These are phyloP conservation scores for Fusarium tjaetaba DNA, from an alignment of 2,329 filamentous ascomycete genomes.

Conservation along the genomic window DNA sequence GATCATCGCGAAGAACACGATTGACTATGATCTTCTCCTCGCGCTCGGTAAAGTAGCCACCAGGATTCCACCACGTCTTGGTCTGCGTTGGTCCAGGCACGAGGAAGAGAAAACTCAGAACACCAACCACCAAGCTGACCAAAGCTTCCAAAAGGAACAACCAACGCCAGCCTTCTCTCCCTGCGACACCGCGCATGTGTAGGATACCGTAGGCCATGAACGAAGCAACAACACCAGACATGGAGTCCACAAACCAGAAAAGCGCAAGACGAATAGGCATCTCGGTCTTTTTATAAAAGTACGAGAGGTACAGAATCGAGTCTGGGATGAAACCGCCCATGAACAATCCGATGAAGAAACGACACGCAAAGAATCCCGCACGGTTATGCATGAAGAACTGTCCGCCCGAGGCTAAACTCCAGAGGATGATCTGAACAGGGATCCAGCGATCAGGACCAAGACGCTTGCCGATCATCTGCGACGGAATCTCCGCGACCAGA, in stretches of 20 bases:
- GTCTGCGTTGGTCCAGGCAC: background rate
- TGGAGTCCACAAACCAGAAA: background rate
- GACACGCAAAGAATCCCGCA: background rate
- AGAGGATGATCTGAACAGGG: background rate
- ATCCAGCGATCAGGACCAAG: background rate
- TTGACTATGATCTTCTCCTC: background rate
- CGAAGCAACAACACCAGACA: background rate
- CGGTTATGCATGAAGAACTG: background rate
- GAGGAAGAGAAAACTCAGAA: background rate
- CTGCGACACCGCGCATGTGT: conserved; percentile 61
- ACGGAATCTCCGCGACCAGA: background rate
- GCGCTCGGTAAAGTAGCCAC: background rate
- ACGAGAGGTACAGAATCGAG: background rate
- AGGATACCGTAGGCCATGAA: conserved; percentile 54
- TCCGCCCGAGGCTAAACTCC: background rate
- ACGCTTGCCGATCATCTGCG: background rate
- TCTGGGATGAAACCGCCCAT: background rate
- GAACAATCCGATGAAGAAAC: background rate
- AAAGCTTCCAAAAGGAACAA: conserved; percentile 55
- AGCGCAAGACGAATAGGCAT: background rate
- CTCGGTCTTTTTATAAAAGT: background rate
- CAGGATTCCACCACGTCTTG: background rate
- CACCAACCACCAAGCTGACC: background rate
- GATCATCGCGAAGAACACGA: background rate
- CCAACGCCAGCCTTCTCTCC: conserved; percentile 67